Conservation (phyloP, 192 early-diverging fungal genomes). For the Backusella sp. region DNA sequence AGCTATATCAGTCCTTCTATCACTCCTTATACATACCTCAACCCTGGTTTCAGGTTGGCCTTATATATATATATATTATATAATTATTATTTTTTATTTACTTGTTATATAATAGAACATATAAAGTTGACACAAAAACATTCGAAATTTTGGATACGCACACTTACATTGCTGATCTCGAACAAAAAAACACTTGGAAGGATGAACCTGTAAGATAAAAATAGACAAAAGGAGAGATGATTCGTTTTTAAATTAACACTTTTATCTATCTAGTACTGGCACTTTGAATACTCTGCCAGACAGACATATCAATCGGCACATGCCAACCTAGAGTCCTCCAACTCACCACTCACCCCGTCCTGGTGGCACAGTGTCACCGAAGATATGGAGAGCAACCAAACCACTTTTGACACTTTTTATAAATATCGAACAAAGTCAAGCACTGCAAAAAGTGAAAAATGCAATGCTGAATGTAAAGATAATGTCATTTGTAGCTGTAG, state of each 20-base stretch:
- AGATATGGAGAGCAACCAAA: slow-evolving; percentile 31
- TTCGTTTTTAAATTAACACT: neutral
- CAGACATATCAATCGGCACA: slow-evolving; percentile 32
- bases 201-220: slow-evolving; percentile 23
- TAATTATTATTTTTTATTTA: neutral
- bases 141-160: slow-evolving; percentile 51
- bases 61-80: neutral
- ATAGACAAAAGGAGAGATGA: neutral
- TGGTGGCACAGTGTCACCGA: slow-evolving; percentile 56
- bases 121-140: slow-evolving; percentile 51
- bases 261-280: slow-evolving; percentile 41
- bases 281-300: slow-evolving; percentile 51
- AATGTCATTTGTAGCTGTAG: slow-evolving; percentile 31
- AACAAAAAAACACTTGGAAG: slow-evolving; percentile 38
- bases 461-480: slow-evolving; percentile 21
- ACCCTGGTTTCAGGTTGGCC: slow-evolving; percentile 51
- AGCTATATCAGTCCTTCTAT: slow-evolving; percentile 53
- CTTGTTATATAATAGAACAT: slow-evolving; percentile 31
- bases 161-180: slow-evolving; percentile 52
- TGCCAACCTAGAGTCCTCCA: slow-evolving; percentile 16
- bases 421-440: slow-evolving; percentile 38
- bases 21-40: slow-evolving; percentile 47
- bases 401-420: slow-evolving; percentile 42
- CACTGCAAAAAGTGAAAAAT: slow-evolving; percentile 13
- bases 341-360: slow-evolving; percentile 33